Evolutionary conservation across 2,329 filamentous ascomycete genomes (phyloP), one percentile per base, ranked within the genome.

Genomic region (Zalaria obscura): DNA sequence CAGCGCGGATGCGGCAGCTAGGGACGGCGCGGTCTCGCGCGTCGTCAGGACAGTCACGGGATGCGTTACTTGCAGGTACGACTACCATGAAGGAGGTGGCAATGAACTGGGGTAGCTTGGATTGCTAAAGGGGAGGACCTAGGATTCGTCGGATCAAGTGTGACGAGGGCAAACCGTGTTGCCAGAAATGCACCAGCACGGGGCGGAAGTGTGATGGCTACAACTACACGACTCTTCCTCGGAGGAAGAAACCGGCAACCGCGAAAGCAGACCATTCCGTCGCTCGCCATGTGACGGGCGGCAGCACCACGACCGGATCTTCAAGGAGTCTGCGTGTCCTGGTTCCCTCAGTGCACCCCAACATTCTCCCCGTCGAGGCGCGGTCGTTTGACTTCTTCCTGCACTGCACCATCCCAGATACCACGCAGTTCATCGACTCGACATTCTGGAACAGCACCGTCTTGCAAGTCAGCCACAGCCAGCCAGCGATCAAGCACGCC

Each of bases 131-230:
- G 5, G 27, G 11, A 44, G 37, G 42, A 27, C 8, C 7, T 33
- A 74, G 70, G 55, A 65, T 71, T 28, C 68, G 72, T 39, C 69
- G 71, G 43, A 66, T 75, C 40, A 75, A 75, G 52, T 76, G 72
- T 52, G 72, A 74, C 47, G 72, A 76, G 55, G 58, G 55, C 11
- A 73, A 69, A 42, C 72, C 72, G 1, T 58, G 55, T 33, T 77
- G 73, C 48, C 55, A 65, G 31, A 66, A 70, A 43, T 76, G 73
- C 50, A 65, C 63, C 29, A 70, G 67, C 42, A 75, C 72, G 3
- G 71, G 73, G 8, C 65, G 73, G 40, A 67, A 64, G 48, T 76
- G 73, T 50, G 73, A 76, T 51, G 73, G 73, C 44, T 76, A 77
- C 41, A 49, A 45, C 18, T 35, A 32, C 41, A 8, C 44, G 42